These are phyloP conservation scores for Capsicum chinense DNA, from an alignment of 257 asterid species.

Conservation along the genomic window DNA sequence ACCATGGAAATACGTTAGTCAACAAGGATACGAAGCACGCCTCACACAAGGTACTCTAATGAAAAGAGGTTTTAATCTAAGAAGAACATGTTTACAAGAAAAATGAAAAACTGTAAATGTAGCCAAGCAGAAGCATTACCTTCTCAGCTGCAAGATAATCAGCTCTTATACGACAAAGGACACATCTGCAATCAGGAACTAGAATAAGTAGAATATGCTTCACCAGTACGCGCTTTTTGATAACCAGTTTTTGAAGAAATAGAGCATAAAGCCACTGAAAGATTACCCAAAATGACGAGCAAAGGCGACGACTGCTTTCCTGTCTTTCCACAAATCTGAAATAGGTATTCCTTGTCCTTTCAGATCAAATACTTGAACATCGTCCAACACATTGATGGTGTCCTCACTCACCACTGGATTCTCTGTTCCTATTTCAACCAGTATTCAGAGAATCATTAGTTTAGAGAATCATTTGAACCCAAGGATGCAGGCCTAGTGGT, in stretches of 20 bases:
- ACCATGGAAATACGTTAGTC: background rate
- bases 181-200: constrained; percentile 67
- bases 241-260: background rate
- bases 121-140: constrained; percentile 48
- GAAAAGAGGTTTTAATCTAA: too few species aligned
- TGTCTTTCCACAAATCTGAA: constrained; percentile 90
- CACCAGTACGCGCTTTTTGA: background rate
- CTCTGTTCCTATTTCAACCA: constrained; percentile 50
- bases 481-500: too few species aligned
- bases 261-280: background rate
- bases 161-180: constrained; percentile 90
- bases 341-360: constrained; percentile 65
- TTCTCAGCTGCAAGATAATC: constrained; percentile 81
- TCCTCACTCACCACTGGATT: constrained; percentile 48
- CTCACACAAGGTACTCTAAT: too few species aligned
- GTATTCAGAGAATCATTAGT: background rate
- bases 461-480: background rate
- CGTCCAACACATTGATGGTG: constrained; percentile 55
- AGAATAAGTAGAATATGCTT: background rate
- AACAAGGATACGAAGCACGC: background rate
- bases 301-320: constrained; percentile 94
- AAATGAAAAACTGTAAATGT: background rate
- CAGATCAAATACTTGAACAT: constrained; percentile 64
- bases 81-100: background rate
- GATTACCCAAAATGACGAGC: constrained; percentile 97